A percentile compares a stretch with the other conserved stretches of the same genome.
phyloP scores from a whole-genome alignment of 2,329 filamentous ascomycete genomes.

The Alternaria tenuissima region DNA sequence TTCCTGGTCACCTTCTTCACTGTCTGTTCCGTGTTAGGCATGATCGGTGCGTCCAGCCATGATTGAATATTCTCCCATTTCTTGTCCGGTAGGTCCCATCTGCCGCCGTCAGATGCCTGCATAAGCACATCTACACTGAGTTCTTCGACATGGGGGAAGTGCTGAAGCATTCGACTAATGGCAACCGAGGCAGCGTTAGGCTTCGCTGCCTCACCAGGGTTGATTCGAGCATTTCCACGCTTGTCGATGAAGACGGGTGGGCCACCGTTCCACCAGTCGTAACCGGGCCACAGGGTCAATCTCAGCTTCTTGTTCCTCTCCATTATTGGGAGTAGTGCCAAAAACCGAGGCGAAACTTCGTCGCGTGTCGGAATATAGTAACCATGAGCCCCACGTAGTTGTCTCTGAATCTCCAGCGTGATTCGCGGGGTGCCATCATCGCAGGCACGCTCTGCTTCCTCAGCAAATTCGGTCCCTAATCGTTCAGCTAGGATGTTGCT shows the following conservation, averaged over 20 bases:
- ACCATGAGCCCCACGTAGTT: slow-evolving; percentile 25
- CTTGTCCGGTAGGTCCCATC: slow-evolving; percentile 40
- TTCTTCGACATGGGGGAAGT: slow-evolving; percentile 38
- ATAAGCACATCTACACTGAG: slow-evolving; percentile 34
- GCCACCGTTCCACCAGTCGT: slow-evolving; percentile 36
- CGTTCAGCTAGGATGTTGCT: slow-evolving; percentile 21
- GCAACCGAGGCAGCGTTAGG: slow-evolving; percentile 31
- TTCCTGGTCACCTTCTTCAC: slow-evolving; percentile 31
- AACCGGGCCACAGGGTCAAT: slow-evolving; percentile 37
- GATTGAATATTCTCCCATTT: slow-evolving; percentile 35
- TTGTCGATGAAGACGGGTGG: slow-evolving; percentile 11
- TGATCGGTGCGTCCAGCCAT: slow-evolving; percentile 37
- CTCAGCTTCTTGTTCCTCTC: slow-evolving; percentile 28
- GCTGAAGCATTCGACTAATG: slow-evolving; percentile 30
- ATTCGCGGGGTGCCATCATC: slow-evolving; percentile 34
- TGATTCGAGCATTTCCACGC: slow-evolving; percentile 13
- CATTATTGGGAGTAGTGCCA: slow-evolving; percentile 34
- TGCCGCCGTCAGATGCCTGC: slow-evolving; percentile 26
- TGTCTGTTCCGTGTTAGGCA: neutral
- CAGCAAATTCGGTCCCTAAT: slow-evolving; percentile 25
- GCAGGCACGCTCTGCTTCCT: slow-evolving; percentile 28
- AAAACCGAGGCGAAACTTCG: slow-evolving; percentile 37
- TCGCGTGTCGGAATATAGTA: slow-evolving; percentile 32
- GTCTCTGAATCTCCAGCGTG: slow-evolving; percentile 35
- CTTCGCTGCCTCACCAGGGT: slow-evolving; percentile 10